Evolutionary conservation across 176 grass and related monocot species (phyloP).

Genomic region (Elaeis guineensis): DNA sequence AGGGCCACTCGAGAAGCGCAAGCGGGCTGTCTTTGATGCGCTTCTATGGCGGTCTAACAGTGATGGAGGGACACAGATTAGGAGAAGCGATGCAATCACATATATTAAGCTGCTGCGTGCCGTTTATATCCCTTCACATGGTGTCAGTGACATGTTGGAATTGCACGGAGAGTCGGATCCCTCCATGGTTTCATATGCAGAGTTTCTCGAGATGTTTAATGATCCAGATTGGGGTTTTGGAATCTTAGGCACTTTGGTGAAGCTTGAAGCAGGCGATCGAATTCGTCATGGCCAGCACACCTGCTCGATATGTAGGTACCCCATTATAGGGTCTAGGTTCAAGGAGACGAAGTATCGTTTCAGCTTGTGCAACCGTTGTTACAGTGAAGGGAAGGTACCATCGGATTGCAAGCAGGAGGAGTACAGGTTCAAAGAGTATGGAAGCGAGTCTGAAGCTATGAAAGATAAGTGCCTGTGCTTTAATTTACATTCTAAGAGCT

Average conservation of each 20-base stretch:
- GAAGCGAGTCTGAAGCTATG: conserved; percentile 69
- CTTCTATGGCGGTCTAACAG: conserved; percentile 84
- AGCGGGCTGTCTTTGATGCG: conserved; percentile 68
- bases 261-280: conserved; percentile 88
- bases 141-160: conserved; percentile 85
- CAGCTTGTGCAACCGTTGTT: conserved; percentile 87
- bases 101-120: conserved; percentile 77
- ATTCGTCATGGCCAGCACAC: conserved; percentile 70
- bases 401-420: conserved; percentile 79
- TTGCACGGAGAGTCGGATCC: conserved; percentile 97
- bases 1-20: conserved; percentile 62
- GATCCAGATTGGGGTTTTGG: conserved; percentile 98
- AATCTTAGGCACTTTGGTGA: conserved; percentile 65
- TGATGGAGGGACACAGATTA: conserved; percentile 60
- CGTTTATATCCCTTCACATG: conserved; percentile 77
- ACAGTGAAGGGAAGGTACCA: conserved; percentile 97
- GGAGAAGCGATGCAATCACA: conserved; percentile 60
- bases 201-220: conserved; percentile 98
- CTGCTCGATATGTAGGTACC: conserved; percentile 82
- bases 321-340: conserved; percentile 89
- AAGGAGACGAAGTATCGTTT: conserved; percentile 86
- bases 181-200: conserved; percentile 82
- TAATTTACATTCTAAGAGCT: conserved; percentile 56
- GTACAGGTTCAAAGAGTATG: conserved; percentile 94
- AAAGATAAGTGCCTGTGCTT: conserved; percentile 89